phyloP scores from a whole-genome alignment of 139 green algal genomes.

The Picochlorum sp. region DNA sequence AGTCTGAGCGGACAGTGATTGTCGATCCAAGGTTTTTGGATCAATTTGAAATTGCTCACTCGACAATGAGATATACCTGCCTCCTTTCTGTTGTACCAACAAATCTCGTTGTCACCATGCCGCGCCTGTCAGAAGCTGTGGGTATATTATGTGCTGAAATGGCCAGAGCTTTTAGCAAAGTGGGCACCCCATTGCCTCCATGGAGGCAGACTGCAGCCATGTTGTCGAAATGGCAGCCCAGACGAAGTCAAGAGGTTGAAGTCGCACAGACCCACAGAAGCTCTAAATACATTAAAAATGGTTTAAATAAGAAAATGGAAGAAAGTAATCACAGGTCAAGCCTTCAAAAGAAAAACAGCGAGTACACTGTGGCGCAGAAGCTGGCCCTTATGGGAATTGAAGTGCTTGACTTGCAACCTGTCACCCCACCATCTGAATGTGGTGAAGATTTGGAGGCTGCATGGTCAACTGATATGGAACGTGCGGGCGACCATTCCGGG shows the following conservation, averaged over 20 bases:
- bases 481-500: too few relatives aligned
- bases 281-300: too few relatives aligned
- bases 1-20: conserved; percentile 8
- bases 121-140: conserved; percentile 21
- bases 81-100: conserved; percentile 27
- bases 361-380: conserved; percentile 16
- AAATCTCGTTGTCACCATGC: conserved; percentile 17
- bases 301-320: too few relatives aligned
- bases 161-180: conserved; percentile 22
- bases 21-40: conserved; percentile 44
- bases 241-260: conserved; percentile 29
- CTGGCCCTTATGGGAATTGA: conserved; percentile 14
- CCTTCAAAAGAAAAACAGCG: background rate
- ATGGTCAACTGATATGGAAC: too few relatives aligned
- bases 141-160: conserved; percentile 41
- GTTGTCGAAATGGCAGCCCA: conserved; percentile 46
- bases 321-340: too few relatives aligned
- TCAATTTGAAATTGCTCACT: conserved; percentile 49
- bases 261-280: too few relatives aligned
- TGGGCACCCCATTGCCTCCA: conserved; percentile 32
- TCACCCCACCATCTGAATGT: too few relatives aligned
- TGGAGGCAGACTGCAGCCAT: conserved; percentile 40
- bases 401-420: too few relatives aligned
- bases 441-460: too few relatives aligned
- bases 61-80: conserved; percentile 22